These are phyloP conservation scores for Pseudogymnoascus sp. DNA, from an alignment of 2,329 filamentous ascomycete species.

Conservation along the genomic window DNA sequence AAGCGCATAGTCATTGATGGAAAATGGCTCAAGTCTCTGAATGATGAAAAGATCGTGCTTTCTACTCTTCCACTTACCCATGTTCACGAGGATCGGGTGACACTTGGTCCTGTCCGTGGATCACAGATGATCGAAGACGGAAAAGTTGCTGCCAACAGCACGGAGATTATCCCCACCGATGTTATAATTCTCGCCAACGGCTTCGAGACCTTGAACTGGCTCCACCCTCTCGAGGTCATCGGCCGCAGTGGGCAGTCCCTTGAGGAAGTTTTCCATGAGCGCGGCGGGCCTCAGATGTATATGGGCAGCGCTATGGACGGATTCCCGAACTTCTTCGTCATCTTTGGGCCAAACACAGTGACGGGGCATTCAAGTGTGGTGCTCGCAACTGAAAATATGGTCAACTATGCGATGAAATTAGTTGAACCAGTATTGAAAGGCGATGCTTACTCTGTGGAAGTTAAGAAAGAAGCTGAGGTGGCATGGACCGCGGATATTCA, in stretches of 20 bases:
- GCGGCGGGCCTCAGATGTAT: conserved; percentile 52
- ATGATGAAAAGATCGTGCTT: conserved; percentile 43
- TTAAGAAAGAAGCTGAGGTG: conserved; percentile 41
- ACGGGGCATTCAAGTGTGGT: conserved; percentile 53
- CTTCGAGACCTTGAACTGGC: conserved; percentile 47
- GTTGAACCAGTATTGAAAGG: conserved; percentile 44
- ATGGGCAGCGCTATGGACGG: conserved; percentile 49
- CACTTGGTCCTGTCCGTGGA: conserved; percentile 41
- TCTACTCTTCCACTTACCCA: conserved; percentile 44
- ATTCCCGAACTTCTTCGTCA: conserved; percentile 53
- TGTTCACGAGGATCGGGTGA: conserved; percentile 41
- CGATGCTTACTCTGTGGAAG: conserved; percentile 37
- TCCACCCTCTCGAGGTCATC: conserved; percentile 45
- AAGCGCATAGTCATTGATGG: conserved; percentile 50
- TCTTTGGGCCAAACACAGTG: conserved; percentile 52
- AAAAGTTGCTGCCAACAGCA: conserved; percentile 17
- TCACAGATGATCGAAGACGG: conserved; percentile 32
- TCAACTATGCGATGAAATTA: conserved; percentile 47
- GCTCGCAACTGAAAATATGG: conserved; percentile 49
- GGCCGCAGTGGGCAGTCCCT: conserved; percentile 42
- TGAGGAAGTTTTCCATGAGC: conserved; percentile 45
- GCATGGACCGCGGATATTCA: conserved; percentile 43
- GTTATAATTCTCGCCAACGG: conserved; percentile 52
- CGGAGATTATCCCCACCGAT: conserved; percentile 43
- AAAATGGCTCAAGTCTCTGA: conserved; percentile 42